Evolutionary conservation across 2,329 filamentous ascomycete genomes (phyloP).

Genomic region (Acrocalymma vagum): DNA sequence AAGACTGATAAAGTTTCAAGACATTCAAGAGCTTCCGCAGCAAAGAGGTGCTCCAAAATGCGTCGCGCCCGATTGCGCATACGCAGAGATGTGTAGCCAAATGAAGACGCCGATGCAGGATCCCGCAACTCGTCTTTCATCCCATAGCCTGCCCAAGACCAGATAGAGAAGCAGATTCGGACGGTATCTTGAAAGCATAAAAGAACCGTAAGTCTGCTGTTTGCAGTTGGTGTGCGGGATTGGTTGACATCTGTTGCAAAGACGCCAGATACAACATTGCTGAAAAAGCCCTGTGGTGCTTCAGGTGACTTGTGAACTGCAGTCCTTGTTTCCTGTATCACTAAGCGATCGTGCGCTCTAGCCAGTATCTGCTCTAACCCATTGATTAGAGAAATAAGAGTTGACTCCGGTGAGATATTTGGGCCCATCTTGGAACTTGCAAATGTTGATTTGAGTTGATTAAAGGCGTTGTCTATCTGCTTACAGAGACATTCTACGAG

Average conservation of each 20-base stretch:
- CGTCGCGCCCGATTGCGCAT: slow-evolving; percentile 90
- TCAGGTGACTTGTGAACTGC: slow-evolving; percentile 79
- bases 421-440: slow-evolving; percentile 38
- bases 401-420: slow-evolving; percentile 68
- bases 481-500: slow-evolving; percentile 88
- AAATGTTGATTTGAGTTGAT: slow-evolving; percentile 73
- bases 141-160: slow-evolving; percentile 85
- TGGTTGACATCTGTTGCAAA: slow-evolving; percentile 82
- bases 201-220: slow-evolving; percentile 90
- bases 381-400: slow-evolving; percentile 85
- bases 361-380: slow-evolving; percentile 91
- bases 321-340: slow-evolving; percentile 76
- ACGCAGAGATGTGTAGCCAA: slow-evolving; percentile 87
- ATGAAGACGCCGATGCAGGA: slow-evolving; percentile 76
- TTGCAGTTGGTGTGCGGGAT: slow-evolving; percentile 84
- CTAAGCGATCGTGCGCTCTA: slow-evolving; percentile 81
- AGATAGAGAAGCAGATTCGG: slow-evolving; percentile 89
- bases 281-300: slow-evolving; percentile 87
- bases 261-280: slow-evolving; percentile 91
- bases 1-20: slow-evolving; percentile 89
- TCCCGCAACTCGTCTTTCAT: slow-evolving; percentile 68
- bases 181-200: slow-evolving; percentile 98
- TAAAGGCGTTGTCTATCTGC: slow-evolving; percentile 78
- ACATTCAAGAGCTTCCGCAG: slow-evolving; percentile 90
- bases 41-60: slow-evolving; percentile 90